These are phyloP conservation scores for Apophysomyces trapeziformis DNA, from an alignment of 371 early-diverging fungal genomes.

Conservation along the genomic window DNA sequence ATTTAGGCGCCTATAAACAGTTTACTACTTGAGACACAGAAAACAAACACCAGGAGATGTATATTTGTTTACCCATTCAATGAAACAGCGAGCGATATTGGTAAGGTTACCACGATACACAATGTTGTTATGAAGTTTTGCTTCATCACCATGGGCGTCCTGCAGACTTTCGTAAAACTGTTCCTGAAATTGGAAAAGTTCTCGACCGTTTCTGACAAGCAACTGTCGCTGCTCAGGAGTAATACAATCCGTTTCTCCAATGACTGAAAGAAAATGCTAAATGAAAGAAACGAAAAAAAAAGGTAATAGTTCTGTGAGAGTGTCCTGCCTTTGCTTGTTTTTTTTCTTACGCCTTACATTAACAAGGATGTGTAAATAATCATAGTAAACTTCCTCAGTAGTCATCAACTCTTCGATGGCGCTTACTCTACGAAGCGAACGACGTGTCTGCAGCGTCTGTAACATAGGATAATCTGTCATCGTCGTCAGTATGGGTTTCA, in stretches of 20 bases:
- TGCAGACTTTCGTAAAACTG: conserved; percentile 24
- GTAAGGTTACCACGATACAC: conserved; percentile 28
- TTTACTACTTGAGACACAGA: too few species aligned
- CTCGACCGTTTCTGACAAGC: conserved; percentile 34
- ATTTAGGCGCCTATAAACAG: conserved; percentile 31
- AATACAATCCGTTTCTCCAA: conserved; percentile 27
- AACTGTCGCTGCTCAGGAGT: conserved; percentile 23
- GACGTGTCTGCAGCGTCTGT: neutral
- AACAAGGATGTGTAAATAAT: conserved; percentile 39
- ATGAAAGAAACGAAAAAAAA: neutral
- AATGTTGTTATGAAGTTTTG: conserved; percentile 12
- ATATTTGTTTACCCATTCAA: conserved; percentile 33
- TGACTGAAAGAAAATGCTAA: conserved; percentile 39
- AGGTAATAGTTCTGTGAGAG: neutral
- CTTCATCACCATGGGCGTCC: conserved; percentile 27
- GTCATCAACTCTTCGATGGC: conserved; percentile 41
- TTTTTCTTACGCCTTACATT: conserved; percentile 26
- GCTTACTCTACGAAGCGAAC: conserved; percentile 13
- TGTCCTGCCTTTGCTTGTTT: too few species aligned
- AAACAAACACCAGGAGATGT: too few species aligned
- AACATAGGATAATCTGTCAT: neutral
- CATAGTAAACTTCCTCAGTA: conserved; percentile 42
- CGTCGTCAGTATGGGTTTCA: neutral
- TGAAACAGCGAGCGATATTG: conserved; percentile 42
- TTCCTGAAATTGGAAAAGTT: conserved; percentile 31